Base-by-base conservation (phyloP, 2,329 filamentous ascomycete genomes). In the Aspergillus melleus region DNA sequence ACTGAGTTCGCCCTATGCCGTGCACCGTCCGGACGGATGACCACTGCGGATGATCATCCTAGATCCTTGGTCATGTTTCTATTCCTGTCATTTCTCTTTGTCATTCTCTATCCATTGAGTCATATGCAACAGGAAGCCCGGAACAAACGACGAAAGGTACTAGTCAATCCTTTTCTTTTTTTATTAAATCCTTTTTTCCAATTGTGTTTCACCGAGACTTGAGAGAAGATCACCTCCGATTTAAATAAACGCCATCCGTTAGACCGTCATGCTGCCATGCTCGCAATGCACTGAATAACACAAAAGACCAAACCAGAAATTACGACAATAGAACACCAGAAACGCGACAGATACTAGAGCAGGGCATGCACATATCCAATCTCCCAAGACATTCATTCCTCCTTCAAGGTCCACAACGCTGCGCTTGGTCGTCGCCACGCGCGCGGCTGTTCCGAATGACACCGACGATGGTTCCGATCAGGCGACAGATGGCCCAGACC, bases 401-500 rank as follows among this genome's bases (percentile, higher is more conserved):
- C 75, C 54, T 64, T 50, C 30, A 77, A 62, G 29, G 74, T 72
- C 74, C 74, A 77, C 55, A 77, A 57, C 47, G 66, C 66, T 49
- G 70, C 68, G 55, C 73, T 75, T 4, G 74, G 75, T 46, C 70
- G 66, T 44, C 69, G 72, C 75, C 75, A 77, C 26, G 73, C 64
- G 44, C 73, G 68, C 24, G 74, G 75, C 57, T 75, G 72, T 55
- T 76, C 74, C 12, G 75, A 76, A 63, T 77, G 75, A 56, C 72
- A 74, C 54, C 74, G 68, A 19, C 72, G 66, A 66, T 76, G 73
- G 6, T 70, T 66, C 54, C 70, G 66, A 22, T 68, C 70, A 4
- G 57, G 60, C n/a, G 57, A 24, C 26, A 64, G 55, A n/a, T 39
- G 57, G 9, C 54, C 55, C 47, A 53, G 36, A 50, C 42, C 54